Base-by-base conservation (phyloP, 441 rosid genomes). In the Mallotus repandus region DNA sequence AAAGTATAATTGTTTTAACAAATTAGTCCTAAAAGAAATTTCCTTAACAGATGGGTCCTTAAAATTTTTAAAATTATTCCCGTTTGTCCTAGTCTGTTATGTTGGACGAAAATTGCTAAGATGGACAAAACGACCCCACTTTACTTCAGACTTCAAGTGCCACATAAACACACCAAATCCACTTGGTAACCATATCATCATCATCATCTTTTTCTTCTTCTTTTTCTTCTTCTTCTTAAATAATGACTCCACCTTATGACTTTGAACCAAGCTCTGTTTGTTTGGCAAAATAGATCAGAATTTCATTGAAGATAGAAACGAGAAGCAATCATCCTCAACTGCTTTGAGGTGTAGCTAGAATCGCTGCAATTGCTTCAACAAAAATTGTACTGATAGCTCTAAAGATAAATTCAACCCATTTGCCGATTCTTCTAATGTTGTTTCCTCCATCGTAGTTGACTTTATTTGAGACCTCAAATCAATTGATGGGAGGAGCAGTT, bases 191-290 rank as follows among this genome's bases (percentile, higher is more conserved):
- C 32, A 29, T 3, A 29, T 29, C 2, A 29, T 29, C 32, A 29
- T 29, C 32, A 29, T 29, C 32, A 29, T 29, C 32, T 1, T 29
- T 3, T 1, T 29, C 32, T 29, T 29, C 32, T 1, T 29, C 32
- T 29, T 29, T 3, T 25, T 25, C 29, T 25, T 25, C 32, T 29
- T 29, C 32, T 29, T 29, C 32, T 29, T 29, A 29, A 29, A 1
- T 29, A 29, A 29, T 29, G 32, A 81, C 56, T 18, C 50, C 73
- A 48, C 58, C 48, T 67, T 54, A 77, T 43, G 97, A 89, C 63
- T 85, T 88, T 57, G 99, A 91, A 83, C 99, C 99, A 65, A 92
- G 97, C 85, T 92, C 99, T 0, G 83, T 84, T 7, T 92, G 97
- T 77, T 81, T 94, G 78, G 85, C 85, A 88, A 86, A 73, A 91